Base-by-base conservation (phyloP, 495 filamentous ascomycete genomes). In the Margaritispora aquatica region DNA sequence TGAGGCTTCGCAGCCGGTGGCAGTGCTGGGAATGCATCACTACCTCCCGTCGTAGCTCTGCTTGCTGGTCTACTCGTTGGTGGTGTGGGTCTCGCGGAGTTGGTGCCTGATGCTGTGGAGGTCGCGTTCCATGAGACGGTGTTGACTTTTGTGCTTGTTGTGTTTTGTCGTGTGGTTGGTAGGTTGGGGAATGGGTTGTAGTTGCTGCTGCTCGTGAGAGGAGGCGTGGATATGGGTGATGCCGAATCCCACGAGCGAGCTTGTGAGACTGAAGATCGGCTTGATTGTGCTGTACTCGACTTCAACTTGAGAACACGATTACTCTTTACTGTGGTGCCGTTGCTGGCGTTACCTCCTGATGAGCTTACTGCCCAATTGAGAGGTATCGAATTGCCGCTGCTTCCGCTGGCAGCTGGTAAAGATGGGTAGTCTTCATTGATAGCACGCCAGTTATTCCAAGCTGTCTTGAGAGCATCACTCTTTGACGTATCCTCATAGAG, bases 401-500 rank as follows among this genome's bases (percentile, higher is more conserved):
- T 75, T 51, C 87, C 87, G 50, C 82, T 77, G 1, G 89, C 76
- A 0, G 85, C 84, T 1, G 92, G 92, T 0, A 98, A 80, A 0
- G 89, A 88, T 0, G 94, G 94, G 66, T 97, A 98, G 72, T 98
- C 93, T 72, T 97, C 94, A 64, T 96, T 93, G 66, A 93, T 90
- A 10, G 90, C 92, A 15, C 88, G 89, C 89, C 94, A 95, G 72
- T 96, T 89, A 60, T 88, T 88, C 93, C 92, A 97, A 3, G 92
- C 85, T 63, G 83, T 87, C 1, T 88, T 81, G 1, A 99, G 78
- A 2, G 73, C 77, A 10, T 83, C 84, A 13, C 80, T 82, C 67
- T 96, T 97, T 11, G 65, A 66, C 44, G 85, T 80, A 51, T 92
- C 87, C 63, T 97, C 92, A 65, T 91, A 99, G 21, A 97, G 87